A percentile compares a stretch with the other conserved stretches of the same genome.
phyloP scores from a whole-genome alignment of 1,284 basidiomycete genomes.

The Pseudozyma pruni region DNA sequence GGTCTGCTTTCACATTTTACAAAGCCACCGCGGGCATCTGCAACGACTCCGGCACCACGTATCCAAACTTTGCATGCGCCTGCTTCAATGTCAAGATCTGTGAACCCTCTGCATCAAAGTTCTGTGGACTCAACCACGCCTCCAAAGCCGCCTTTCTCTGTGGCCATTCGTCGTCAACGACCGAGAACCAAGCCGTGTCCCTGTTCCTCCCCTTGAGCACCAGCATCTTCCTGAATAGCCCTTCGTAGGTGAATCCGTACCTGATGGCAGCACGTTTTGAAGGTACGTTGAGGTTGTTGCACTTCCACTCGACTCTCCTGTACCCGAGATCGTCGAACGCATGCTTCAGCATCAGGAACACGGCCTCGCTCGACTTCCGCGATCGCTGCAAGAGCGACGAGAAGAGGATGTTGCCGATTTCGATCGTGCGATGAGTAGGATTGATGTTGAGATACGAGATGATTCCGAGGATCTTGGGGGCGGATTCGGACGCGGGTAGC shows the following conservation, averaged over 20 bases:
- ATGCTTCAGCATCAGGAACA: slow-evolving; percentile 39
- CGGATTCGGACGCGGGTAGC: background rate
- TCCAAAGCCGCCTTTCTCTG: slow-evolving; percentile 31
- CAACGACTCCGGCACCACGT: slow-evolving; percentile 19
- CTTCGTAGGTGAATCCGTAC: slow-evolving; percentile 54
- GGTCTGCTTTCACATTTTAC: too few species aligned
- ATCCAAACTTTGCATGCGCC: slow-evolving; percentile 22
- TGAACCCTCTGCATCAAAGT: slow-evolving; percentile 26
- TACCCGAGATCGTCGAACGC: slow-evolving; percentile 42
- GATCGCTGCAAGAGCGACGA: slow-evolving; percentile 40
- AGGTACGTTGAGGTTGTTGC: slow-evolving; percentile 46
- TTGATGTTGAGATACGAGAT: slow-evolving; percentile 38
- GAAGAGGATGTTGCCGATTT: slow-evolving; percentile 57
- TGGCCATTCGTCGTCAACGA: slow-evolving; percentile 57
- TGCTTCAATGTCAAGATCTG: slow-evolving; percentile 29
- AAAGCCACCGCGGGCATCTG: slow-evolving; percentile 12
- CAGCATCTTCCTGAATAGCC: slow-evolving; percentile 44
- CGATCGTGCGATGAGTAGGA: slow-evolving; percentile 32
- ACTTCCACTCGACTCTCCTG: slow-evolving; percentile 60
- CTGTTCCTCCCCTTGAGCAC: slow-evolving; percentile 50
- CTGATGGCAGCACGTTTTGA: slow-evolving; percentile 51
- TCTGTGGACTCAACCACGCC: slow-evolving; percentile 43
- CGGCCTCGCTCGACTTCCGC: slow-evolving; percentile 39
- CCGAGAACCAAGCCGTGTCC: slow-evolving; percentile 57
- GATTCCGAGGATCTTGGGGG: slow-evolving; percentile 17